A percentile compares a stretch with the other conserved stretches of the same genome.
phyloP scores from a whole-genome alignment of 2,329 filamentous ascomycete genomes.

The Phaeosphaeriaceae sp. region DNA sequence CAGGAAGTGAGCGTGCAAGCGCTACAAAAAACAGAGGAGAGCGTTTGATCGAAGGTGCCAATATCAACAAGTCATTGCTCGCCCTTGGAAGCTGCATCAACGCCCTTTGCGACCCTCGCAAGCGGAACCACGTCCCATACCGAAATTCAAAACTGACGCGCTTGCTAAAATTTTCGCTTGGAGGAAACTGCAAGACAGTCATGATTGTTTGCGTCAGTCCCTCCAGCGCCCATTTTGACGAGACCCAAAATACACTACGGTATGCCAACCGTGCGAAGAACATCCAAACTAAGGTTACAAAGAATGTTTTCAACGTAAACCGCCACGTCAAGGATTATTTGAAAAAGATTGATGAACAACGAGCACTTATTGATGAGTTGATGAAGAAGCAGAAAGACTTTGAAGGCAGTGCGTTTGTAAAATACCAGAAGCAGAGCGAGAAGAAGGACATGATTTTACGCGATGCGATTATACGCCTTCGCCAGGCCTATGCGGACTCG shows the following conservation, averaged over 20 bases:
- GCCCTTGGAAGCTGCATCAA: constrained; percentile 98
- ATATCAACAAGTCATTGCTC: constrained; percentile 98
- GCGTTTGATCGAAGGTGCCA: constrained; percentile 88
- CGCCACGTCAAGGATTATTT: constrained; percentile 98
- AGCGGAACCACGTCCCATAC: constrained; percentile 93
- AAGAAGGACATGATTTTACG: constrained; percentile 78
- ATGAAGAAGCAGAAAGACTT: constrained; percentile 91
- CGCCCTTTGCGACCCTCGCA: constrained; percentile 89
- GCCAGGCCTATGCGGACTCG: constrained; percentile 83
- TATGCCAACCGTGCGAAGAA: constrained; percentile 99
- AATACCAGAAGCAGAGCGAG: constrained; percentile 88
- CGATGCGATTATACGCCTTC: constrained; percentile 81
- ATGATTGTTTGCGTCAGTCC: constrained; percentile 99
- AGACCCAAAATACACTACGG: constrained; percentile 95
- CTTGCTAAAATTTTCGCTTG: constrained; percentile 93
- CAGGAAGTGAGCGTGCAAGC: constrained; percentile 92
- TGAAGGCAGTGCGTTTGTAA: constrained; percentile 79
- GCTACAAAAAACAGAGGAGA: constrained; percentile 97
- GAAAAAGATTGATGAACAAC: constrained; percentile 99
- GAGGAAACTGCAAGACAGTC: constrained; percentile 97
- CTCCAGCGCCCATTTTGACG: constrained; percentile 94
- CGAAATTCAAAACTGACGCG: constrained; percentile 97
- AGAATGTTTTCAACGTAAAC: constrained; percentile 98
- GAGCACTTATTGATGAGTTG: constrained; percentile 94
- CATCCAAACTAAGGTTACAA: constrained; percentile 99